These are phyloP conservation scores for Epichloe brachyelytri DNA, from an alignment of 2,329 filamentous ascomycete genomes.

Conservation along the genomic window DNA sequence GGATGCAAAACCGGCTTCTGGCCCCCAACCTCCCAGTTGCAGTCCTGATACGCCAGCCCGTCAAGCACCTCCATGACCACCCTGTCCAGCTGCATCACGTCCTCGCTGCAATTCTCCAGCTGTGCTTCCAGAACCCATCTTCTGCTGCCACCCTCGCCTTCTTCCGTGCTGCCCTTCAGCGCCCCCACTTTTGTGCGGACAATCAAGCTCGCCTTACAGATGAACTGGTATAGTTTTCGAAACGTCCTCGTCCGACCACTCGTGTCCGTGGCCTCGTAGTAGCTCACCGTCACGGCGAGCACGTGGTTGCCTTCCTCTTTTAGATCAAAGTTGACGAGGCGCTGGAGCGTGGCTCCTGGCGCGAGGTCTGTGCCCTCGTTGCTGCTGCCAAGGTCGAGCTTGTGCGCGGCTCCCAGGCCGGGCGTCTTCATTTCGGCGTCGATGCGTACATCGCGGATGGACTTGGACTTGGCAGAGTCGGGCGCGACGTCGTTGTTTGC, in stretches of 20 bases:
- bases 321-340: constrained; percentile 72
- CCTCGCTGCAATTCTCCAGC: constrained; percentile 86
- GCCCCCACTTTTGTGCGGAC: constrained; percentile 80
- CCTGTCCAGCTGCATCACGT: constrained; percentile 62
- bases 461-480: constrained; percentile 26
- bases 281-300: constrained; percentile 83
- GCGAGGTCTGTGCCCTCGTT: constrained; percentile 32
- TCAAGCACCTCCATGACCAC: constrained; percentile 41
- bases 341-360: constrained; percentile 60
- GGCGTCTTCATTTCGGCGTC: constrained; percentile 94
- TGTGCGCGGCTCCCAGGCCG: constrained; percentile 40
- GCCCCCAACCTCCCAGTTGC: constrained; percentile 40
- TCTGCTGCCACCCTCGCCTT: constrained; percentile 12
- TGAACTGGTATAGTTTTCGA: constrained; percentile 91
- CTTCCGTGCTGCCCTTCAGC: constrained; percentile 23
- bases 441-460: constrained; percentile 66
- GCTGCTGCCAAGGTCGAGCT: constrained; percentile 40
- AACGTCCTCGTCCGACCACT: constrained; percentile 70
- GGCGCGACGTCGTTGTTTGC: constrained; percentile 66
- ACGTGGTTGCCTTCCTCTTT: constrained; percentile 93
- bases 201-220: constrained; percentile 78
- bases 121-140: constrained; percentile 82
- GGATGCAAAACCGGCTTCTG: constrained; percentile 44
- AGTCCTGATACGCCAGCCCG: constrained; percentile 38
- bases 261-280: constrained; percentile 72